Conservation (phyloP, 208 protist genomes). For the Leptomonas pyrrhocoris region DNA sequence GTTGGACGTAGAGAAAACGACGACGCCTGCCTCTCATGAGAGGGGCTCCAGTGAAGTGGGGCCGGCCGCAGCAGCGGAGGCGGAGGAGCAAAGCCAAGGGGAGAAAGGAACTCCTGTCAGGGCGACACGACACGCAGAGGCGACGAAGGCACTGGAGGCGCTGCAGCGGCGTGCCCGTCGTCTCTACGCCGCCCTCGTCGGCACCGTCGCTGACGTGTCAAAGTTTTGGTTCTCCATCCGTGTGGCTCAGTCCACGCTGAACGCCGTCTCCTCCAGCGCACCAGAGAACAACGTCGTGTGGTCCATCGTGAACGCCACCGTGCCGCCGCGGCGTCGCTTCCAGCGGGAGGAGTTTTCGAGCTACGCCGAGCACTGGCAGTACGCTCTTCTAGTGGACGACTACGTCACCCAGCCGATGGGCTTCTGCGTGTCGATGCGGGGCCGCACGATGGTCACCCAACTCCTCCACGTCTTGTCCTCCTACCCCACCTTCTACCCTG, state of each 20-base stretch:
- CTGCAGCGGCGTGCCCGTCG: constrained; percentile 24
- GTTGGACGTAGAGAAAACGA: constrained; percentile 22
- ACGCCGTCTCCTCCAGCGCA: constrained; percentile 30
- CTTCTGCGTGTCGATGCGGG: constrained; percentile 29
- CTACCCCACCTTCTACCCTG: constrained; percentile 72
- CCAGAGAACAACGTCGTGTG: constrained; percentile 41
- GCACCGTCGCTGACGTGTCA: constrained; percentile 73
- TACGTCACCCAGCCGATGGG: constrained; percentile 70
- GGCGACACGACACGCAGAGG: too few species aligned
- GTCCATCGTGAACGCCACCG: constrained; percentile 46
- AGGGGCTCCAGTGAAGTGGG: background rate
- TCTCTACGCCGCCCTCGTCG: constrained; percentile 59
- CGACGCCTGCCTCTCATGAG: background rate
- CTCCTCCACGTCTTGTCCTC: constrained; percentile 61
- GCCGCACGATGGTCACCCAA: constrained; percentile 62
- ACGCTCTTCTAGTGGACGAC: constrained; percentile 72
- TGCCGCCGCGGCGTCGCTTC: constrained; percentile 66
- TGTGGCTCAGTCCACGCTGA: constrained; percentile 27
- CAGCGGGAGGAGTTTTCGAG: constrained; percentile 50
- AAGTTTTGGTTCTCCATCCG: constrained; percentile 45
- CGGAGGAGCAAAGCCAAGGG: too few species aligned
- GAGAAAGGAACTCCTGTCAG: too few species aligned
- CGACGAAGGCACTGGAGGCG: background rate
- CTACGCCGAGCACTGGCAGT: constrained; percentile 77
- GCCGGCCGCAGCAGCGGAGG: constrained; percentile 1